Conservation (phyloP, 306 rosid genomes). For the Vigna trinervia region DNA sequence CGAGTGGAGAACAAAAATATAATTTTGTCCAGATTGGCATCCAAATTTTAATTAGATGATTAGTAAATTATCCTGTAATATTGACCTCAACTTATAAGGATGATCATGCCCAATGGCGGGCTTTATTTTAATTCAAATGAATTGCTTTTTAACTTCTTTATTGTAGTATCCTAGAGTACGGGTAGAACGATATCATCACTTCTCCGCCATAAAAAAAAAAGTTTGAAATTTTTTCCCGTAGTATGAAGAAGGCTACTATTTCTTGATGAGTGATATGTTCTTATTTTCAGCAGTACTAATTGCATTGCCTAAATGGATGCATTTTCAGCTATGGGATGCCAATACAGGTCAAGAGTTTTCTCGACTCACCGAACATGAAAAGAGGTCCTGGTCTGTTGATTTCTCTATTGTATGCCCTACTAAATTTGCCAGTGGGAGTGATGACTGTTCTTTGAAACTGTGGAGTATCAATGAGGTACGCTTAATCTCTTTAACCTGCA, state of each 20-base stretch:
- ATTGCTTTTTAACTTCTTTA: conserved; percentile 12
- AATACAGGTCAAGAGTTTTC: conserved; percentile 68
- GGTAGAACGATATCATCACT: neutral
- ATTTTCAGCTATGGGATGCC: conserved; percentile 84
- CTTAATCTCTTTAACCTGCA: neutral
- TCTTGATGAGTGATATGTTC: neutral
- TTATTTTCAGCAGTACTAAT: conserved; percentile 36
- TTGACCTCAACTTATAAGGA: neutral
- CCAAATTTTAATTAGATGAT: conserved; percentile 15
- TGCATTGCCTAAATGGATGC: conserved; percentile 38
- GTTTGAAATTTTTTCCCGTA: neutral
- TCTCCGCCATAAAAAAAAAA: neutral
- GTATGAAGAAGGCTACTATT: neutral
- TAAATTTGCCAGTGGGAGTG: conserved; percentile 84
- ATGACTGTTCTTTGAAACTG: conserved; percentile 79
- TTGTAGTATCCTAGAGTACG: conserved; percentile 9
- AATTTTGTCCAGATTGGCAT: conserved; percentile 35
- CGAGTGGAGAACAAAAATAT: neutral
- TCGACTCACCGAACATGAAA: conserved; percentile 66
- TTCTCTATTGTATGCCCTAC: conserved; percentile 76
- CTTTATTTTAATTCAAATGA: neutral
- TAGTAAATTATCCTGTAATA: neutral
- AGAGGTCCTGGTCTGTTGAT: conserved; percentile 88
- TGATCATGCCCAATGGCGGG: neutral
- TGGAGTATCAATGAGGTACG: conserved; percentile 80